Base-by-base conservation (phyloP, 2,329 filamentous ascomycete genomes). In the Aaosphaeria pasadenensis region DNA sequence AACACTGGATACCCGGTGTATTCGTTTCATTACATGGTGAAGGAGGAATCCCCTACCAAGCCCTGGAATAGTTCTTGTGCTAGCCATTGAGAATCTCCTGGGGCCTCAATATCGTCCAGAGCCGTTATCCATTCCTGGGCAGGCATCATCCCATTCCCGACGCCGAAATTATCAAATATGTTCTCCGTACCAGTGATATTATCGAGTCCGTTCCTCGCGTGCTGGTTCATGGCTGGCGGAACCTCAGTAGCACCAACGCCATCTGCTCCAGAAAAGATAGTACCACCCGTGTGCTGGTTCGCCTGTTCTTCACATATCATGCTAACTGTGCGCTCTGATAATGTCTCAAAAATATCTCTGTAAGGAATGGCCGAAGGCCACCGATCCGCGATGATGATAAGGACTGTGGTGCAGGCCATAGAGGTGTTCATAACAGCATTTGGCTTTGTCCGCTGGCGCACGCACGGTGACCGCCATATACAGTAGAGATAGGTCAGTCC, bases 401-500 rank as follows among this genome's bases (percentile, higher is more conserved):
- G 57, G 1, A 66, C 62, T 1, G 58, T 68, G 29, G 56, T 67
- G 50, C 69, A 71, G 2, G 64, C 67, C 56, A 64, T 69, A 48
- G 66, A 71, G 0, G 67, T 70, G 17, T 55, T 63, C 39, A 62
- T 57, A 1, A 71, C 61, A 30, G 55, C 51, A 33, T 33, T 30
- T 30, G 45, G 47, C 32, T 48, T 46, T 0, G 48, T 40, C 13
- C 28, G 43, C 2, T 45, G 17, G 1, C 61, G 56, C 9, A 62
- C 44, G 4, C 40, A 43, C 4, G 40, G 17, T 3, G 55, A 60
- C 32, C 47, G 51, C 61, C 61, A 64, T 39, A 71, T 52, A 43
- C 66, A 70, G 49, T 69, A 66, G 0, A 71, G 55, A 39, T 68
- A 72, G 0, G 67, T 71, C 17, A 71, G 50, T 0, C 68, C 69